Evolutionary conservation across 371 early-diverging fungal species (phyloP).

Genomic region (Actinomucor elegans): DNA sequence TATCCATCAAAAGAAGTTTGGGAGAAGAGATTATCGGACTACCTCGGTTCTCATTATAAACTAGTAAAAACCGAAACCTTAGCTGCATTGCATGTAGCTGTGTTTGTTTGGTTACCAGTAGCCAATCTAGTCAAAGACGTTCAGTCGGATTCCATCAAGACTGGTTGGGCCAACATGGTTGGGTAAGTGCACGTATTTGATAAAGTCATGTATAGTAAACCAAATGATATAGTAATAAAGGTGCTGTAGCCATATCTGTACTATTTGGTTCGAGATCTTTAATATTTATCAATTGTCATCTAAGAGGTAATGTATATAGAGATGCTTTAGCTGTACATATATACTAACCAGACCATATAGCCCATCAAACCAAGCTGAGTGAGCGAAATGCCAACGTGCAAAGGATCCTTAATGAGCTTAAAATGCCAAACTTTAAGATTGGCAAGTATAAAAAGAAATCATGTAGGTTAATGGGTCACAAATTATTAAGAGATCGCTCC

Average conservation of each 20-base stretch:
- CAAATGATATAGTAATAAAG: slow-evolving; percentile 74
- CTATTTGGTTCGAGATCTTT: slow-evolving; percentile 57
- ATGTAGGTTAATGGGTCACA: slow-evolving; percentile 5
- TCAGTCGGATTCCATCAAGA: slow-evolving; percentile 34
- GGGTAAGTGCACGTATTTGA: slow-evolving; percentile 30
- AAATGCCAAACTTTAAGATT: slow-evolving; percentile 25
- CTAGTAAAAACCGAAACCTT: slow-evolving; percentile 61
- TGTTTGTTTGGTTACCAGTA: slow-evolving; percentile 64
- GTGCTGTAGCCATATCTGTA: slow-evolving; percentile 73
- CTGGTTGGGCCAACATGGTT: slow-evolving; percentile 41
- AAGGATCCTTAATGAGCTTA: slow-evolving; percentile 36
- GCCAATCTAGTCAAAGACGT: slow-evolving; percentile 49
- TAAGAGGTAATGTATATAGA: slow-evolving; percentile 65
- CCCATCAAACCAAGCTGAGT: slow-evolving; percentile 31
- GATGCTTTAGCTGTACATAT: too few species aligned
- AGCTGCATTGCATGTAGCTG: slow-evolving; percentile 69
- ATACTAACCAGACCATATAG: slow-evolving; percentile 17
- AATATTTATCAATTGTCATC: slow-evolving; percentile 74
- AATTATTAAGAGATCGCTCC: too few species aligned
- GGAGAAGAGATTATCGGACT: slow-evolving; percentile 53
- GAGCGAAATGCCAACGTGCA: slow-evolving; percentile 44
- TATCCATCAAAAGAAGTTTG: slow-evolving; percentile 64
- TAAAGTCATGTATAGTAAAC: background rate
- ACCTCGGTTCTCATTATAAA: slow-evolving; percentile 52
- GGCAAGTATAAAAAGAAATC: slow-evolving; percentile 13